These are phyloP conservation scores for Colletotrichum sp. DNA, from an alignment of 2,329 filamentous ascomycete species.

Conservation along the genomic window DNA sequence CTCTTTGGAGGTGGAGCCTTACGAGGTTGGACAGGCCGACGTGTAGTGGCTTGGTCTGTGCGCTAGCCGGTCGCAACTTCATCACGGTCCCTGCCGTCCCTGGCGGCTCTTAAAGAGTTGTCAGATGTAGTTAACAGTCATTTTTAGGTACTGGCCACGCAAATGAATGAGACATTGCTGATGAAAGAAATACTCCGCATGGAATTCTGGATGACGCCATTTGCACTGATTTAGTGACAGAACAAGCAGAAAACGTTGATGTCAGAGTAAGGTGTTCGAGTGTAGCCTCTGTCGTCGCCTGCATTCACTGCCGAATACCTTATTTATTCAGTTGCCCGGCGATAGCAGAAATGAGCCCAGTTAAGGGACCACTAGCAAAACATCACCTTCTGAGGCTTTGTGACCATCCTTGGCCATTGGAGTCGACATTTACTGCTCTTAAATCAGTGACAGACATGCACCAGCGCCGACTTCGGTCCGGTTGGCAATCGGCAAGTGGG, in stretches of 20 bases:
- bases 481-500: not conserved
- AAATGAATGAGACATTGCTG: not conserved
- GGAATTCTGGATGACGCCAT: not conserved
- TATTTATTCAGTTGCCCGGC: not conserved
- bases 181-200: not conserved
- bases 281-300: not conserved
- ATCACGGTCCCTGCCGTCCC: not conserved
- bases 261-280: not conserved
- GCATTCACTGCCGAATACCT: not conserved
- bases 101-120: not conserved
- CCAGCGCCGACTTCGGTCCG: not conserved
- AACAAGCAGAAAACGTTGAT: not conserved
- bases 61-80: not conserved
- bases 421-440: not conserved
- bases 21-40: not conserved
- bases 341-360: not conserved
- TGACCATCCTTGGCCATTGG: not conserved
- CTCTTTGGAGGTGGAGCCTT: slow-evolving; percentile 17
- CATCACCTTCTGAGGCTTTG: not conserved
- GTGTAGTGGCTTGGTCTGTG: slow-evolving; percentile 11
- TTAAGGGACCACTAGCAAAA: not conserved
- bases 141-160: not conserved
- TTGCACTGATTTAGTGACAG: not conserved
- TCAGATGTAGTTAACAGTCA: not conserved
- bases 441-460: not conserved